A percentile compares a stretch with the other conserved stretches of the same genome.
These are phyloP conservation scores for Gautieria morchelliformis DNA, from an alignment of 768 basidiomycete species.

Conservation along the genomic window DNA sequence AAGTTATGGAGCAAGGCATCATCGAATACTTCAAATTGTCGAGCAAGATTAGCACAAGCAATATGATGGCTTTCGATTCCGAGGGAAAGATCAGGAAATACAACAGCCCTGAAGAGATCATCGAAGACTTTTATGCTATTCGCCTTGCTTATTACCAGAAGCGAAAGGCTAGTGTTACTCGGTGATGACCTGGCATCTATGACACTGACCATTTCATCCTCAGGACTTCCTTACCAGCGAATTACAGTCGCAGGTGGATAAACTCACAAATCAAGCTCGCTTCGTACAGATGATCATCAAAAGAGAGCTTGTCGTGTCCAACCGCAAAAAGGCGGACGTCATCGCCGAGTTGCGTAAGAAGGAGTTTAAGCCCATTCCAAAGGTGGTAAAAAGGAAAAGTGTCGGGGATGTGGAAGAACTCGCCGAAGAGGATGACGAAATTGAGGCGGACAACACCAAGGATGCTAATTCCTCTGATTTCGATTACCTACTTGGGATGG, in stretches of 20 bases:
- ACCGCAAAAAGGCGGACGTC: conserved; percentile 83
- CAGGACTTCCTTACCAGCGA: conserved; percentile 83
- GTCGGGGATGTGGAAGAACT: conserved; percentile 56
- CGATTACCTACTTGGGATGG: conserved; percentile 92
- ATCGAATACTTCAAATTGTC: conserved; percentile 87
- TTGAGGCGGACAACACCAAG: conserved; percentile 36
- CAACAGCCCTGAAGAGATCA: conserved; percentile 76
- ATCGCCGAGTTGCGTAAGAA: conserved; percentile 72
- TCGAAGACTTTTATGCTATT: conserved; percentile 87
- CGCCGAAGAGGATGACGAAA: conserved; percentile 43
- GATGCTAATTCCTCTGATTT: conserved; percentile 47
- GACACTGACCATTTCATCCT: not conserved
- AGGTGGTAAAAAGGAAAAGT: conserved; percentile 56
- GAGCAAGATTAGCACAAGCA: conserved; percentile 75
- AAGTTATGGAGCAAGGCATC: conserved; percentile 84
- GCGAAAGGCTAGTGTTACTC: conserved; percentile 61
- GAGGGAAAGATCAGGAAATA: conserved; percentile 96
- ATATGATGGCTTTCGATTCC: conserved; percentile 99
- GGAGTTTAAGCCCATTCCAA: conserved; percentile 90
- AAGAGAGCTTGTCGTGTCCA: conserved; percentile 70
- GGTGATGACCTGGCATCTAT: not conserved
- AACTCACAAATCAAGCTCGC: conserved; percentile 86
- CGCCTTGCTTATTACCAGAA: conserved; percentile 90
- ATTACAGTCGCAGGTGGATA: conserved; percentile 72
- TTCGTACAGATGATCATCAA: conserved; percentile 96